Evolutionary conservation across 352 stramenopile genomes (phyloP).

Genomic region (Globisporangium nunn): DNA sequence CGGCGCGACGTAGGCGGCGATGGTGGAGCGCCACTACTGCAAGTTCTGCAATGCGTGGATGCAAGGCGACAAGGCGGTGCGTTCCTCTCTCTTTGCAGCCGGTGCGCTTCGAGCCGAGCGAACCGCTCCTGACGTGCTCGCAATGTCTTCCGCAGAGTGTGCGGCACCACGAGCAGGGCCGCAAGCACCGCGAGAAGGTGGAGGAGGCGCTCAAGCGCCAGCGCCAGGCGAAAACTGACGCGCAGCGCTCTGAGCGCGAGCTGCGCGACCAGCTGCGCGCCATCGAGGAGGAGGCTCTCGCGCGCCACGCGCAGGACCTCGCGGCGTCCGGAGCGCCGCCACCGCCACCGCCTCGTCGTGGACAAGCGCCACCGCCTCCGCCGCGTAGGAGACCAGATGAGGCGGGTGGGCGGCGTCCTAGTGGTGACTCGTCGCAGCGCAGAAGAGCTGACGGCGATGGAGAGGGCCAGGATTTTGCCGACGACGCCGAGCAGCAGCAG

Average conservation of each 20-base stretch:
- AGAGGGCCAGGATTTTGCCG: conserved; percentile 4
- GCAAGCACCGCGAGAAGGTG: conserved; percentile 69
- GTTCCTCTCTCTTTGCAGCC: conserved; percentile 3
- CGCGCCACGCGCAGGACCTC: conserved; percentile 9
- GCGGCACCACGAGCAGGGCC: conserved; percentile 74
- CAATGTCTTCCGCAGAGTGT: conserved; percentile 38
- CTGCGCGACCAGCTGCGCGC: conserved; percentile 57
- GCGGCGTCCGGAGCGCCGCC: conserved; percentile 2
- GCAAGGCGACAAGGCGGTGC: conserved; percentile 65
- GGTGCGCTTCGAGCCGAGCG: no score
- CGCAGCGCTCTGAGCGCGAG: conserved; percentile 43
- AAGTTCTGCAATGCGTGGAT: conserved; percentile 88
- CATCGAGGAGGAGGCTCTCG: conserved; percentile 42
- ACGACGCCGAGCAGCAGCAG: conserved; percentile 20
- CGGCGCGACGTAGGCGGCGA: conserved; percentile 7
- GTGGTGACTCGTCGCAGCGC: not conserved
- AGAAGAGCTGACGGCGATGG: not conserved
- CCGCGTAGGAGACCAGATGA: conserved; percentile 13
- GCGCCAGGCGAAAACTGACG: conserved; percentile 61
- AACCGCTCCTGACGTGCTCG: no score
- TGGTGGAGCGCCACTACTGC: conserved; percentile 79
- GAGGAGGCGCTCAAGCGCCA: conserved; percentile 66
- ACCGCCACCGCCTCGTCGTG: conserved; percentile 2
- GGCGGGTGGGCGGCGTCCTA: not conserved
- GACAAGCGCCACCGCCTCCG: conserved; percentile 20